These are phyloP conservation scores for Salvia miltiorrhiza DNA, from an alignment of 257 asterid species.

Conservation along the genomic window DNA sequence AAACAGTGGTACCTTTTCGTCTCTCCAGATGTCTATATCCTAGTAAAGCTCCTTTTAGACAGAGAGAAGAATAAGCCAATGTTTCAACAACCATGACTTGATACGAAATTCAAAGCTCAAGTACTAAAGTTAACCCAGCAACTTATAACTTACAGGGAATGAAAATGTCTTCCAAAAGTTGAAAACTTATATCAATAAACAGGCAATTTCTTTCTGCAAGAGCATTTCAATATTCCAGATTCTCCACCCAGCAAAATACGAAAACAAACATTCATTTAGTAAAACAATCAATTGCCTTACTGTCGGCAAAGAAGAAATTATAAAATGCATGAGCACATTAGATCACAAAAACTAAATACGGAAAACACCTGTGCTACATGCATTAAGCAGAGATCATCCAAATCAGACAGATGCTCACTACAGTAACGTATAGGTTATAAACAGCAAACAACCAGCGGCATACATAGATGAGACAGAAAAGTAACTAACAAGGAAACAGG, in stretches of 20 bases:
- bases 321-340: too few species aligned
- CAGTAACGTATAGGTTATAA: background rate
- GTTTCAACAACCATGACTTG: background rate
- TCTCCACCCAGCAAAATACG: background rate
- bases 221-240: background rate
- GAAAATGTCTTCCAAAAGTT: background rate
- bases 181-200: background rate
- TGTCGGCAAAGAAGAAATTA: too few species aligned
- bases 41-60: background rate
- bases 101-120: background rate
- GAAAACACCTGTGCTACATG: too few species aligned
- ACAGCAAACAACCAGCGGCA: conserved; percentile 13
- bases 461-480: background rate
- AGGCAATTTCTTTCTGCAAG: background rate
- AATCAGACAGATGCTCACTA: background rate
- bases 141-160: background rate
- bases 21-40: background rate
- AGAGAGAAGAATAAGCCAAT: background rate
- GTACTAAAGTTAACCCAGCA: background rate
- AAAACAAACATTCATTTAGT: background rate
- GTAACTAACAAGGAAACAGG: background rate
- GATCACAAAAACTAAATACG: too few species aligned
- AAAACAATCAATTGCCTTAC: too few species aligned
- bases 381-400: conserved; percentile 11
- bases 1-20: background rate